Evolutionary conservation across 306 rosid genomes (phyloP), one percentile per base, ranked within the genome.

Genomic region (Ziziphus jujuba): DNA sequence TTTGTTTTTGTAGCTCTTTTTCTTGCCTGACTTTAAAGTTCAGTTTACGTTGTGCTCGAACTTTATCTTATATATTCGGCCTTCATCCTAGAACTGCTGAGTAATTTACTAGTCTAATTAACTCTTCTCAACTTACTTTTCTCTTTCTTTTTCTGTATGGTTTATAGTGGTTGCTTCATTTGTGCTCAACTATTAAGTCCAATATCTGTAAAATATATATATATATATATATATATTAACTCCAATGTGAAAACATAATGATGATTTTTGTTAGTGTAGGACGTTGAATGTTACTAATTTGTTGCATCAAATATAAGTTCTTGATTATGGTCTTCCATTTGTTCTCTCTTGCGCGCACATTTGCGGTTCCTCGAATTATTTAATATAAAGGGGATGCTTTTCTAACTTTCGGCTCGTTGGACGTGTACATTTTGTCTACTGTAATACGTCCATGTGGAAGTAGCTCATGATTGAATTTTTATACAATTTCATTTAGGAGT

Each of bases 401-500:
- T n/a, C 54, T 49, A 14, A 34, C 5, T 45, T 2, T 33, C 65
- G 44, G 5, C 57, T 69, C 69, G 17, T 61, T 24, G 13, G 49
- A 63, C 53, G 22, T 43, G 34, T 54, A 66, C 44, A 36, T 61
- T 61, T 34, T 61, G 40, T 53, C 5, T 4, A 25, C 28, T 61
- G 17, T 43, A 0, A 20, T n/a, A 5, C 56, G 19, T 36, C 9
- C 14, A 22, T 62, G 54, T 22, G 11, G 16, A 49, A 31, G 33
- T 16, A 10, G 19, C 59, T 69, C 34, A 75, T 53, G 7, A 1
- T 21, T 38, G 21, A 72, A 61, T 63, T 31, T 11, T 67, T 57
- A 10, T 51, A 31, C 25, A 34, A 22, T 50, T 58, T 79, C 55
- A 51, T 53, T n/a, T 68, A 90, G 98, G 99, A 61, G 99, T 90